Evolutionary conservation across 768 basidiomycete genomes (phyloP), one percentile per base, ranked within the genome.

Genomic region (Dioszegia aurantiaca): DNA sequence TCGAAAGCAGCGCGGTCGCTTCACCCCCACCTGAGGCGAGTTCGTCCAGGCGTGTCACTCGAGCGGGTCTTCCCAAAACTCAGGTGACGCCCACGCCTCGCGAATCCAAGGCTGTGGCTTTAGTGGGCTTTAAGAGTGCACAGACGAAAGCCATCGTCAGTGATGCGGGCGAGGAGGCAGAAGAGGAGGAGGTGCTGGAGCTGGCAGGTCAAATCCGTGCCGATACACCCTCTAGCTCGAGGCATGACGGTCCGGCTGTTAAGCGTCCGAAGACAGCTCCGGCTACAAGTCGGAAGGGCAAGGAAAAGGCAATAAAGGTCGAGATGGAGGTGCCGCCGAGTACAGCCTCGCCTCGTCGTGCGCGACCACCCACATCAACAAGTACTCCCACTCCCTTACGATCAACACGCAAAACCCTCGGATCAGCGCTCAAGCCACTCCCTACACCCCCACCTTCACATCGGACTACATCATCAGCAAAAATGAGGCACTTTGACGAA

Each of bases 401-500:
- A 42, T 42, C 40, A 17, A n/a, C 40, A 42, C 33, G 51, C 14
- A 40, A 37, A n/a, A 52, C 51, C 11, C 51, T 52, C 33, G 51
- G 31, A 23, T 54, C 53, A 12, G 41, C 30, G 3, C 14, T 54
- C n/a, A 52, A 52, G 23, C 33, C 51, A 10, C 51, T 52, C 10
- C 51, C 51, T 39, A 52, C 51, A 5, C 51, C 51, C 10, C 51
- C 51, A 24, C 30, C 51, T 26, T 30, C 51, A 27, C 5, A 11
- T 16, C n/a, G 39, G 17, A 40, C 17, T 1, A 12, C 17, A 6
- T 36, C 19, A n/a, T 8, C 6, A 12, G 24, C 11, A 16, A 23
- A 10, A 5, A 42, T 61, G 37, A 53, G 49, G 10, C 45, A 56
- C 40, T 61, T 61, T 37, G 59, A 61, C 55, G 59, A 61, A 19